phyloP scores from a whole-genome alignment of 73 alveolate species.

The Symbiodinium natans region DNA sequence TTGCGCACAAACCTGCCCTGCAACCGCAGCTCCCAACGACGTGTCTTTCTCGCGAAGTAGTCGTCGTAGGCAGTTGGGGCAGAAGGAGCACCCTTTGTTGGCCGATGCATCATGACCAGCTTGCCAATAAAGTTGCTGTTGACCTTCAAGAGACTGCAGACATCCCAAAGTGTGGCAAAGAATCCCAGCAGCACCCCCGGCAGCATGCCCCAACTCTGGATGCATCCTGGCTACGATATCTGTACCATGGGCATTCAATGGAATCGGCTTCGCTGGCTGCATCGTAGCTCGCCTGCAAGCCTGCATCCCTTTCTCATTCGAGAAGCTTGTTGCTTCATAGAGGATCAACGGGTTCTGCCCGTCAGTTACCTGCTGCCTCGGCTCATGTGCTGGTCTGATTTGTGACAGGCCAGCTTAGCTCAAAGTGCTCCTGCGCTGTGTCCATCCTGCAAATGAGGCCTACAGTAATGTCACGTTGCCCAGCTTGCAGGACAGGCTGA shows the following conservation, averaged over 20 bases:
- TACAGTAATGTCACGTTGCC: no score
- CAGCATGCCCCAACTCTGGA: neutral
- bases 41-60: constrained; percentile 66
- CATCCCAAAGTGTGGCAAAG: no score
- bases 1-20: constrained; percentile 28
- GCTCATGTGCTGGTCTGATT: neutral
- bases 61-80: constrained; percentile 1
- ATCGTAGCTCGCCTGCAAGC: neutral
- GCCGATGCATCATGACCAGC: constrained; percentile 82
- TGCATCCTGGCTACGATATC: neutral
- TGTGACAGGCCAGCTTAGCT: no score
- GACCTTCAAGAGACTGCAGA: neutral
- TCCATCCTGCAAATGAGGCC: no score
- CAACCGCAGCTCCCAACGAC: constrained; percentile 89
- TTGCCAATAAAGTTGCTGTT: constrained; percentile 32
- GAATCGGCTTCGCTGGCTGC: neutral
- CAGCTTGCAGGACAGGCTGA: no score
- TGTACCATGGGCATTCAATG: neutral
- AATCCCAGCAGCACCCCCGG: no score
- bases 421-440: no score
- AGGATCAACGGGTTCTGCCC: neutral
- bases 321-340: neutral
- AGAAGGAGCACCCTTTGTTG: neutral
- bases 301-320: neutral
- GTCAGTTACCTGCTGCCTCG: neutral